phyloP scores from a whole-genome alignment of 768 basidiomycete genomes.

The Leccinum uliginosum region DNA sequence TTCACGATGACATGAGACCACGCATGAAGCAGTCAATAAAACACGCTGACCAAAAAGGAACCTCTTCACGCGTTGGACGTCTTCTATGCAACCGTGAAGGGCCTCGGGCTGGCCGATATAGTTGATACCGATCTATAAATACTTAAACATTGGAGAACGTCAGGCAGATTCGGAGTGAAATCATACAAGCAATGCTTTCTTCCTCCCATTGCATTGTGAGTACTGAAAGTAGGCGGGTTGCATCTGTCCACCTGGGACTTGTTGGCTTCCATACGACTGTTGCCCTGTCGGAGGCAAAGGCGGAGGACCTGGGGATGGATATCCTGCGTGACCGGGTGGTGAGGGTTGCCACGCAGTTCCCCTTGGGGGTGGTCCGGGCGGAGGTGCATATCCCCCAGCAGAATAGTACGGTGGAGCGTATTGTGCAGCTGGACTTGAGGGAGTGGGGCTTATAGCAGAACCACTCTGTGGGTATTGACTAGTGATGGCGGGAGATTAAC shows the following conservation, averaged over 20 bases:
- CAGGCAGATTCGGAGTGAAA: neutral
- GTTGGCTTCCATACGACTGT: slow-evolving; percentile 64
- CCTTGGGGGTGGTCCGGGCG: slow-evolving; percentile 17
- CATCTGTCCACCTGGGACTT: slow-evolving; percentile 40
- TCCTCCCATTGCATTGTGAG: slow-evolving; percentile 83
- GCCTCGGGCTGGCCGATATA: slow-evolving; percentile 67
- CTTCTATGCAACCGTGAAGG: slow-evolving; percentile 87
- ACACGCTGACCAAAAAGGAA: slow-evolving; percentile 65
- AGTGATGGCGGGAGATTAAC: slow-evolving; percentile 4
- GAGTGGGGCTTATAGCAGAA: slow-evolving; percentile 8
- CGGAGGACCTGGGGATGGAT: slow-evolving; percentile 34
- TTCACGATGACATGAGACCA: neutral
- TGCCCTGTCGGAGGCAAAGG: slow-evolving; percentile 50
- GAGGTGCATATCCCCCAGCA: slow-evolving; percentile 11
- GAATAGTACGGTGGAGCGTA: slow-evolving; percentile 7
- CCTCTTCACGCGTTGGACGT: slow-evolving; percentile 73
- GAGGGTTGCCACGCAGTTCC: neutral
- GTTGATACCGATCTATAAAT: slow-evolving; percentile 78
- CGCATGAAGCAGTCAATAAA: neutral
- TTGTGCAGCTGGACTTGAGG: slow-evolving; percentile 6
- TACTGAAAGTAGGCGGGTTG: slow-evolving; percentile 75
- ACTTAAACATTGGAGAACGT: neutral
- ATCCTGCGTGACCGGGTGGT: slow-evolving; percentile 3
- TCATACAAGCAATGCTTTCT: slow-evolving; percentile 84
- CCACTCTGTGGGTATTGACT: slow-evolving; percentile 40